Conservation (phyloP, 2,329 filamentous ascomycete species). For the Colletotrichum sp. region DNA sequence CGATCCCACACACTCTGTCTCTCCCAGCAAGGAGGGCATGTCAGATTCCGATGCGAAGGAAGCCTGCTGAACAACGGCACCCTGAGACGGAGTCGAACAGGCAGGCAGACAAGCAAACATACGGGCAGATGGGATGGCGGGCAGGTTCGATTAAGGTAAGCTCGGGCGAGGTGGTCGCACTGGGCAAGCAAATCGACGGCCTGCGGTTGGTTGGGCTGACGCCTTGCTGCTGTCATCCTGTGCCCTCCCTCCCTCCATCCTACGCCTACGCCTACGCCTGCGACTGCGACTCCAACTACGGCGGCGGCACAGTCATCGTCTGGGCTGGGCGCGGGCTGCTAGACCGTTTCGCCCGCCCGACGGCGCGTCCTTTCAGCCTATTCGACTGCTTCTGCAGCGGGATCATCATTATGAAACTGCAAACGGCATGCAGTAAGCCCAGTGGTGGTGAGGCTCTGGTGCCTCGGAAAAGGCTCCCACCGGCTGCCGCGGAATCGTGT, state of each 20-base stretch:
- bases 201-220: not conserved
- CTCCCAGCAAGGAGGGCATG: not conserved
- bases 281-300: not conserved
- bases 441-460: not conserved
- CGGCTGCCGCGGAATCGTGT: not conserved
- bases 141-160: constrained; percentile 7
- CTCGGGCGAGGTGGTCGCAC: not conserved
- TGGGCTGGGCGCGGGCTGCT: not conserved
- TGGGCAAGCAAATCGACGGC: not conserved
- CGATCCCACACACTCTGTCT: not conserved
- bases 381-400: not conserved
- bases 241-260: not conserved
- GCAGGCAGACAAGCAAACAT: not conserved
- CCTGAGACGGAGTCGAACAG: not conserved
- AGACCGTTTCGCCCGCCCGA: not conserved
- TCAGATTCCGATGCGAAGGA: not conserved
- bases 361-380: not conserved
- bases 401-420: not conserved
- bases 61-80: not conserved
- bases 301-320: constrained; percentile 5
- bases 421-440: not conserved
- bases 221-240: not conserved
- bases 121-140: constrained; percentile 8
- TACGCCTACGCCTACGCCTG: not conserved
- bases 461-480: not conserved